Percentiles rank a stretch among this genome's conserved stretches.
Conservation (phyloP, 345 rosid genomes). For the Aethionema arabicum region DNA sequence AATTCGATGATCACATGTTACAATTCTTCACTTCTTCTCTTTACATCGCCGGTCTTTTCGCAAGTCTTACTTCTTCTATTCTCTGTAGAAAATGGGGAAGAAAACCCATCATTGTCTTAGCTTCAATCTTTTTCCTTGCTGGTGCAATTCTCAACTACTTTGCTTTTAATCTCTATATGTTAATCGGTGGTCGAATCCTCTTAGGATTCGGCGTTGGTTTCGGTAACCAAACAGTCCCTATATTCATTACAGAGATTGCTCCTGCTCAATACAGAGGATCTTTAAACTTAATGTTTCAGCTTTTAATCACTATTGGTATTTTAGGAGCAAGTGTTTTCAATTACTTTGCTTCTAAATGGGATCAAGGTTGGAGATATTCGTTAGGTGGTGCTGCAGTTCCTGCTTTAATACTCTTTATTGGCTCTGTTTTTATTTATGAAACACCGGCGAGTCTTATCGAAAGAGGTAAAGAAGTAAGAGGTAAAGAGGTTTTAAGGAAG, state of each 20-base stretch:
- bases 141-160: constrained; percentile 56
- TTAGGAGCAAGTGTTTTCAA: constrained; percentile 53
- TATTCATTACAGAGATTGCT: constrained; percentile 80
- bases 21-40: constrained; percentile 83
- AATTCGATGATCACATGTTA: constrained; percentile 53
- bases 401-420: constrained; percentile 51
- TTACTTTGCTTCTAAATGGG: constrained; percentile 40
- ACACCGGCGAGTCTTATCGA: constrained; percentile 69
- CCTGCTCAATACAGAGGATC: constrained; percentile 66
- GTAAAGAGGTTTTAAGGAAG: constrained; percentile 38
- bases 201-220: constrained; percentile 72
- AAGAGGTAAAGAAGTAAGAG: constrained; percentile 49
- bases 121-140: constrained; percentile 57
- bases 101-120: constrained; percentile 49
- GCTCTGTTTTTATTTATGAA: constrained; percentile 60
- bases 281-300: constrained; percentile 61
- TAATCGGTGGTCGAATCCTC: constrained; percentile 56
- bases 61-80: constrained; percentile 49
- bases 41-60: constrained; percentile 63
- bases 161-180: constrained; percentile 49
- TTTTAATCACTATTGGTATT: constrained; percentile 71
- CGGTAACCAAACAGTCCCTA: constrained; percentile 79
- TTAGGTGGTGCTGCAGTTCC: constrained; percentile 67
- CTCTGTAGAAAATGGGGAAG: constrained; percentile 48
- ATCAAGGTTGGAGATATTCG: constrained; percentile 66